Evolutionary conservation across 129 eudicot genomes (phyloP).

Genomic region (Dittrichia graveolens): DNA sequence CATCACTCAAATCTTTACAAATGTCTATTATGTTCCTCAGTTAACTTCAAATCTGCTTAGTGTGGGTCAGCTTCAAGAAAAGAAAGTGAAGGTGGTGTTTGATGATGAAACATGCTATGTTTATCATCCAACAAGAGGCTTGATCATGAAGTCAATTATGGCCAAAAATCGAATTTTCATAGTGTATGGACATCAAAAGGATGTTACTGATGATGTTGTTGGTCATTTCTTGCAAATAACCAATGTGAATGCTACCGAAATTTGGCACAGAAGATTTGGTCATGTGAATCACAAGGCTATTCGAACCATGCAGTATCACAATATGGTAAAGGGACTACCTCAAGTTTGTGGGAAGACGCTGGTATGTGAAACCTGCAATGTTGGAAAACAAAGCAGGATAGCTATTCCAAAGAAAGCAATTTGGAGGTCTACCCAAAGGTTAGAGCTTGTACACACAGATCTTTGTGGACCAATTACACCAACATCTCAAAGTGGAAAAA

Average conservation of each 20-base stretch:
- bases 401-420: background rate
- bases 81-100: background rate
- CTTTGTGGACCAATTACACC: background rate
- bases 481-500: background rate
- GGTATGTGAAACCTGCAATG: background rate
- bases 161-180: background rate
- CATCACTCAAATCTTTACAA: background rate
- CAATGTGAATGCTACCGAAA: background rate
- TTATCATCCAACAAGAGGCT: slow-evolving; percentile 3
- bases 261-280: background rate
- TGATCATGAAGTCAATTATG: slow-evolving; percentile 4
- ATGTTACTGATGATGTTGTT: no score
- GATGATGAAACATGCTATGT: background rate
- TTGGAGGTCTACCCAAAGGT: background rate
- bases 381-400: slow-evolving; percentile 1
- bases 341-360: background rate
- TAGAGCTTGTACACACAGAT: background rate
- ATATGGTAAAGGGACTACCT: background rate
- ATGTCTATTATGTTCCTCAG: background rate
- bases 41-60: background rate
- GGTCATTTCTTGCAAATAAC: background rate
- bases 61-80: slow-evolving; percentile 3
- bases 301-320: background rate
- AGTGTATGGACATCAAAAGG: background rate
- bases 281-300: background rate